A percentile compares a stretch with the other conserved stretches of the same genome.
Evolutionary conservation across 1,284 basidiomycete genomes (phyloP).

Genomic region (Caloboletus firmus): DNA sequence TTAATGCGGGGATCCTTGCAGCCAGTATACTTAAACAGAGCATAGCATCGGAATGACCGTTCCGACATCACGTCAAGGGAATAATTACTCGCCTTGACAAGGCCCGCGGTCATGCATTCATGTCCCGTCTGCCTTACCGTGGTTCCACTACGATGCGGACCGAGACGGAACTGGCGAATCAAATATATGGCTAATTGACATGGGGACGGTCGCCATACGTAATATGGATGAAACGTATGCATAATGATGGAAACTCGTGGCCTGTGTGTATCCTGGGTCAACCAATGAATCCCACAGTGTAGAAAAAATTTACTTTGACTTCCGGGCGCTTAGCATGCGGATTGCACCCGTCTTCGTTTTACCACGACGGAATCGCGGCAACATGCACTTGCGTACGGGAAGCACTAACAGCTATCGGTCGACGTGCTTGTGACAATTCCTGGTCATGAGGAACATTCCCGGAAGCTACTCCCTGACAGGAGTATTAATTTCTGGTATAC

Average conservation of each 20-base stretch:
- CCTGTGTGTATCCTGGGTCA: neutral
- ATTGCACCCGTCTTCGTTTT: neutral
- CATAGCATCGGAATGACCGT: slow-evolving; percentile 8
- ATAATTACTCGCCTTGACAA: slow-evolving; percentile 1
- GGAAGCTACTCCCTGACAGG: neutral
- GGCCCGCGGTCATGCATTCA: neutral
- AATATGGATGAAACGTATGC: slow-evolving; percentile 4
- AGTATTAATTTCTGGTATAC: slow-evolving; percentile 2
- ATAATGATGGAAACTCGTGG: neutral
- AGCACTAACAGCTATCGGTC: slow-evolving; percentile 4
- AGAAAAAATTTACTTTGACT: neutral
- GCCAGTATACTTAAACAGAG: too few relatives aligned
- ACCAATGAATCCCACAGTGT: slow-evolving; percentile 1
- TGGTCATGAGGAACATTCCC: slow-evolving; percentile 9
- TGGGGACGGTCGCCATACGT: slow-evolving; percentile 20
- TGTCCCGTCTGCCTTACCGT: slow-evolving; percentile 16
- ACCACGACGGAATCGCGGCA: slow-evolving; percentile 17
- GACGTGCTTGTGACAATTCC: slow-evolving; percentile 3
- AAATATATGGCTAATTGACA: slow-evolving; percentile 8
- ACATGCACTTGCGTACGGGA: slow-evolving; percentile 6
- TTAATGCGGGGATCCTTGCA: neutral
- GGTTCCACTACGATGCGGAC: slow-evolving; percentile 9
- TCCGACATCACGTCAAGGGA: slow-evolving; percentile 17
- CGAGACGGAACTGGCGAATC: slow-evolving; percentile 19
- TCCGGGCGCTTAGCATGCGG: slow-evolving; percentile 1